Conservation (phyloP, 108 stramenopile genomes). For the Mediolabrus comicus region DNA sequence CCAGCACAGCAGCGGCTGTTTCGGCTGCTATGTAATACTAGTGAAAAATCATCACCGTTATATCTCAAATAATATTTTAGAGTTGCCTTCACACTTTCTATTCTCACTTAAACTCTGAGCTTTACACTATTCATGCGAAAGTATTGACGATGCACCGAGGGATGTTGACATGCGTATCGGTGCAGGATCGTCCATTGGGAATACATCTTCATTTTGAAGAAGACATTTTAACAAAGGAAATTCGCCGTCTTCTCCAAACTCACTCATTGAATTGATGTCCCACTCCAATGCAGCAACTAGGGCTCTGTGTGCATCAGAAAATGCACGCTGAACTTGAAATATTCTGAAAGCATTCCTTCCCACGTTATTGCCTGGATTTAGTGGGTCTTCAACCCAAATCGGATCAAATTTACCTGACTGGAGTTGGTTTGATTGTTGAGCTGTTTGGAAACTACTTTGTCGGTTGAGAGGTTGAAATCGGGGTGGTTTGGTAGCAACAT, state of each 20-base stretch:
- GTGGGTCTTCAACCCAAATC: constrained; percentile 92
- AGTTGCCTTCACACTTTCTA: not conserved
- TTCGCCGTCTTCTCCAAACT: constrained; percentile 53
- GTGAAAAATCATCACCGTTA: not conserved
- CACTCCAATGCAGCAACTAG: constrained; percentile 83
- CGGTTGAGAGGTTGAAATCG: constrained; percentile 33
- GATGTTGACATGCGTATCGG: constrained; percentile 1
- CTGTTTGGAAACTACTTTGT: constrained; percentile 25
- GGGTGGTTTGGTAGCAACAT: constrained; percentile 32
- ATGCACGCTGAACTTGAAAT: constrained; percentile 83
- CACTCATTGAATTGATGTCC: constrained; percentile 65
- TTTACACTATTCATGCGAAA: not conserved
- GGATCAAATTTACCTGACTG: constrained; percentile 81
- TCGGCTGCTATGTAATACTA: constrained; percentile 8
- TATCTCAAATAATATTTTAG: not conserved
- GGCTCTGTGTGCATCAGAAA: constrained; percentile 84
- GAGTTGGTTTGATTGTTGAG: constrained; percentile 6
- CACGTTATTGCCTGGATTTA: constrained; percentile 88
- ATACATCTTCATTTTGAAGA: constrained; percentile 78
- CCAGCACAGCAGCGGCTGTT: not conserved
- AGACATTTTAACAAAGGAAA: constrained; percentile 82
- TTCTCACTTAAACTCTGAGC: constrained; percentile 2
- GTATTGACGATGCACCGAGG: not conserved
- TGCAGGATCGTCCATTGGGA: constrained; percentile 48
- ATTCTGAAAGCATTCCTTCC: constrained; percentile 94